Evolutionary conservation across 2,329 filamentous ascomycete species (phyloP), one percentile per base, ranked within the genome.

Genomic region (Fusarium haematococcum): DNA sequence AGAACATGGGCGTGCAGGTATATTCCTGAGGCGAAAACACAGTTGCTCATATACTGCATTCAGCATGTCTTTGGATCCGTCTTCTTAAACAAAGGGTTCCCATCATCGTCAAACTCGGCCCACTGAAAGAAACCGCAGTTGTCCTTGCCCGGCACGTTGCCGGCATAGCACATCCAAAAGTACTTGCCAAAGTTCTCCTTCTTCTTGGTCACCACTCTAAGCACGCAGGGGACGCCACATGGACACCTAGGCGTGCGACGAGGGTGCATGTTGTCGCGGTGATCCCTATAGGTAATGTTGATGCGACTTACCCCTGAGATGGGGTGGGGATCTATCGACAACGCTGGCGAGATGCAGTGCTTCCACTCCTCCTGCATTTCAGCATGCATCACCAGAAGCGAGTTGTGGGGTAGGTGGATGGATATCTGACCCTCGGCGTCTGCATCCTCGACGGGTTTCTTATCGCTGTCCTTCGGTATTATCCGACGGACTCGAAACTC

Each of bases 331-430:
- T 95, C 93, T 68, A 98, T 93, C 5, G 92, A 90, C 58, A 88
- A 87, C 0, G 93, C 92, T 0, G 95, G 93, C 0, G 91, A 87
- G 50, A 99, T 93, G 75, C 90, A 90, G 82, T 99, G 97, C 82
- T 98, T 98, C 95, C 95, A 98, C 80, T 94, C 92, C 80, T 98
- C 96, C 80, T 98, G 96, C 94, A 98, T 98, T 80, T 97, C 95
- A 1, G 96, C 95, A 79, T 98, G 95, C 97, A 99, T 98, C 11
- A 98, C 88, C 0, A 99, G 88, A 0, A 98, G 88, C 1, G 94
- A 97, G 81, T 98, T 98, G 82, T 98, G 97, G 0, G 96, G 96
- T 0, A 98, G 90, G 77, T 98, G 95, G 50, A 98, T 97, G 1
- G 95, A 91, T 68, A 98, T 96, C 80, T 98, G 95, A 5, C 95